Conservation (phyloP, 768 basidiomycete genomes). For the Suillus fuscotomentosus region DNA sequence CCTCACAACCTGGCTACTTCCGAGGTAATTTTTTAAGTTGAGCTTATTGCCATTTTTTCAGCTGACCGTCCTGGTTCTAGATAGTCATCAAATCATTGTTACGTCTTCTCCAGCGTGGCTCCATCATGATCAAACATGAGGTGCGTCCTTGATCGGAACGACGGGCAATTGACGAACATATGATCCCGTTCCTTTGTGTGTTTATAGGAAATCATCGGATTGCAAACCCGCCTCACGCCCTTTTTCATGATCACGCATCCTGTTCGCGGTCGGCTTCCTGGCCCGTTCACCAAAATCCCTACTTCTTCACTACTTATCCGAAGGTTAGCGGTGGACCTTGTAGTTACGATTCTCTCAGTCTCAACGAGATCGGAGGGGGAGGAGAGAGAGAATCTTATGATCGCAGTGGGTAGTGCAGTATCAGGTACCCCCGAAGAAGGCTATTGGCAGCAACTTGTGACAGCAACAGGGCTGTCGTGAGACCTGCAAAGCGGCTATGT, state of each 20-base stretch:
- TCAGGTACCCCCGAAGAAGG: conserved; percentile 24
- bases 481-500: background rate
- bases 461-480: conserved; percentile 17
- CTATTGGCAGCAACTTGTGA: conserved; percentile 35
- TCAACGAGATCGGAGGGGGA: conserved; percentile 11
- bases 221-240: conserved; percentile 66
- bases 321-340: conserved; percentile 65
- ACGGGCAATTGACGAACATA: conserved; percentile 7
- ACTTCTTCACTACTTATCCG: conserved; percentile 37
- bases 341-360: conserved; percentile 30
- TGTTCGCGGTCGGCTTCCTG: conserved; percentile 66
- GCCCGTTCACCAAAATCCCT: conserved; percentile 77
- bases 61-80: conserved; percentile 29
- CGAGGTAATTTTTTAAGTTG: conserved; percentile 44
- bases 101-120: conserved; percentile 55
- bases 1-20: conserved; percentile 51
- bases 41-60: background rate
- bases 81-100: conserved; percentile 63
- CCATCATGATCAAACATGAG: conserved; percentile 40
- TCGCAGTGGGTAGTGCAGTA: conserved; percentile 27
- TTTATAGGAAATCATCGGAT: conserved; percentile 43
- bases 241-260: conserved; percentile 81
- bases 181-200: conserved; percentile 15
- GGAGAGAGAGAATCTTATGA: conserved; percentile 16
- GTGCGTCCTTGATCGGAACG: conserved; percentile 32